A percentile compares a stretch with the other conserved stretches of the same genome.
Conservation (phyloP, 257 asterid genomes). For the Cruciata laevipes region DNA sequence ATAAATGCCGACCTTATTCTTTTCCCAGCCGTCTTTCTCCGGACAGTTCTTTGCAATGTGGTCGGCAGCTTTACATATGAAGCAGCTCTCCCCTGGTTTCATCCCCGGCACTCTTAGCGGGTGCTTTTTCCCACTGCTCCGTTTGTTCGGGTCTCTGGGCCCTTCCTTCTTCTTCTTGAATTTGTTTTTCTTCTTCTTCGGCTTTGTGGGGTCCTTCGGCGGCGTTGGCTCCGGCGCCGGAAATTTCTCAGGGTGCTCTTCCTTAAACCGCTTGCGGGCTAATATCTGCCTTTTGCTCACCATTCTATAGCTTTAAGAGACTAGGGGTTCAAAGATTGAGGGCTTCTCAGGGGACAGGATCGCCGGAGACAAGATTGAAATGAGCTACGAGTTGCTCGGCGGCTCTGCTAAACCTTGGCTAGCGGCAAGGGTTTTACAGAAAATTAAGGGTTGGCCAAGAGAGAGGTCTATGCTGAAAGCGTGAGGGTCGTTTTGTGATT, state of each 20-base stretch:
- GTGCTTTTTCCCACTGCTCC: conserved; percentile 33
- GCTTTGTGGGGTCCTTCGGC: conserved; percentile 49
- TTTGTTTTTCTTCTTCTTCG: conserved; percentile 39
- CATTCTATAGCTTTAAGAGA: too few relatives aligned
- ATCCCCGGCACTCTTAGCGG: conserved; percentile 82
- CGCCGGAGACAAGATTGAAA: conserved; percentile 2
- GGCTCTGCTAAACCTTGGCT: background rate
- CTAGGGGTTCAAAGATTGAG: background rate
- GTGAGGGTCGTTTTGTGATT: background rate
- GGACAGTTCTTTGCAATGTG: conserved; percentile 86
- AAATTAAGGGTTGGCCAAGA: background rate
- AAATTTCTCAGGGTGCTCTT: conserved; percentile 64
- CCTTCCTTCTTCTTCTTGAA: conserved; percentile 52
- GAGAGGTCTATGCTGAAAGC: background rate
- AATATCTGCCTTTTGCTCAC: conserved; percentile 64
- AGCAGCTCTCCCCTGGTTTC: conserved; percentile 99
- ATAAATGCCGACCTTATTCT: conserved; percentile 54
- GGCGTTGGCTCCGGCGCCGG: conserved; percentile 64
- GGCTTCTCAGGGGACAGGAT: background rate
- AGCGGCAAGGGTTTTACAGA: conserved; percentile 5
- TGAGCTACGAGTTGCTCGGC: background rate
- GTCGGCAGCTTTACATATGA: conserved; percentile 60
- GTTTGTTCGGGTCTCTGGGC: conserved; percentile 30
- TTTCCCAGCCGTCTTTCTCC: conserved; percentile 76
- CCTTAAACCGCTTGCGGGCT: conserved; percentile 53